Conservation (phyloP, 148 eudicot genomes). For the Persicaria tinctoria region DNA sequence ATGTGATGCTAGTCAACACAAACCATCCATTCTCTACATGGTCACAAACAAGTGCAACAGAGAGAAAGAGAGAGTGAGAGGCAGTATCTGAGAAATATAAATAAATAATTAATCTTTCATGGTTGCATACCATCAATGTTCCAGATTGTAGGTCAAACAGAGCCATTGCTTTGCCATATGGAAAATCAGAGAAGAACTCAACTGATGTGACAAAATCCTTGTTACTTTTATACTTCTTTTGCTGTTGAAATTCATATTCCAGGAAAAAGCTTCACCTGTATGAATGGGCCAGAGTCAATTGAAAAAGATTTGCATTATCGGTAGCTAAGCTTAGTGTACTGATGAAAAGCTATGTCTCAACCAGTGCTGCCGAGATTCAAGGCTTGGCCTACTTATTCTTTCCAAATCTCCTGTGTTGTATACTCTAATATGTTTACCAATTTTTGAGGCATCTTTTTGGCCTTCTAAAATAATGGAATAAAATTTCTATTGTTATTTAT, state of each 20-base stretch:
- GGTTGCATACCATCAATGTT: conserved; percentile 39
- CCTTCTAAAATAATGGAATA: too few relatives aligned
- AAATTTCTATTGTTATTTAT: too few relatives aligned
- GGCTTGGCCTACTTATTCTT: too few relatives aligned
- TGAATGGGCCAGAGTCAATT: conserved; percentile 10
- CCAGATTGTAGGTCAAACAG: conserved; percentile 63
- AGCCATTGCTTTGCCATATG: conserved; percentile 77
- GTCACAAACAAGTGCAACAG: neutral
- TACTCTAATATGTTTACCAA: too few relatives aligned
- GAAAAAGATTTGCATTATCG: neutral
- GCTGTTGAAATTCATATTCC: conserved; percentile 63
- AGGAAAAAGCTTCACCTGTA: conserved; percentile 59
- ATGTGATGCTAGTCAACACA: conserved; percentile 39
- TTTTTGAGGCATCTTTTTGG: too few relatives aligned
- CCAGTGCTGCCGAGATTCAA: too few relatives aligned
- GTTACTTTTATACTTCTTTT: conserved; percentile 37
- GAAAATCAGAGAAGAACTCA: conserved; percentile 60
- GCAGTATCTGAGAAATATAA: neutral
- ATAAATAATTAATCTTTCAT: neutral
- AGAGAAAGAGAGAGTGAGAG: neutral
- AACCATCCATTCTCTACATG: conserved; percentile 76
- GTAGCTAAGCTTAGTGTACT: neutral
- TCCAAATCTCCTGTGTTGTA: too few relatives aligned
- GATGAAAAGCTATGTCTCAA: neutral
- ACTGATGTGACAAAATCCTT: conserved; percentile 57